phyloP scores from a whole-genome alignment of 2,329 filamentous ascomycete genomes.

The Knufia petricola region DNA sequence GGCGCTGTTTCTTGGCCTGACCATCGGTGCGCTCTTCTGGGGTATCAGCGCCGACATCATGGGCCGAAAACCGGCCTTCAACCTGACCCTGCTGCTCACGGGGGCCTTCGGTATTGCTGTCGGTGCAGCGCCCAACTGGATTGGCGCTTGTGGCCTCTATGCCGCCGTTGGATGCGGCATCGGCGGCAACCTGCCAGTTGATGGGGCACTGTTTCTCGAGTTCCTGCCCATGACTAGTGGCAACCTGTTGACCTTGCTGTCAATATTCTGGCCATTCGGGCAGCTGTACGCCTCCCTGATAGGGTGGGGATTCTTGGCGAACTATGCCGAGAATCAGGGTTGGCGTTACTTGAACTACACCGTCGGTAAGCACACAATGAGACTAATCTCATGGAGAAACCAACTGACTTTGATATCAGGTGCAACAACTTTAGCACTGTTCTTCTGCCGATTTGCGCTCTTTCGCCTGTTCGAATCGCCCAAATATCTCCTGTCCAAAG shows the following conservation, averaged over 20 bases:
- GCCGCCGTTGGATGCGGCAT: slow-evolving; percentile 11
- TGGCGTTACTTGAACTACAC: slow-evolving; percentile 62
- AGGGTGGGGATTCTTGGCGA: slow-evolving; percentile 58
- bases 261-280: slow-evolving; percentile 80
- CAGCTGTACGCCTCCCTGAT: slow-evolving; percentile 59
- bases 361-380: slow-evolving; percentile 26
- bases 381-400: neutral
- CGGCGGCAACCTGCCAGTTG: slow-evolving; percentile 22
- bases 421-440: slow-evolving; percentile 48
- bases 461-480: slow-evolving; percentile 67
- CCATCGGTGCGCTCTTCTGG: slow-evolving; percentile 55
- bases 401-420: neutral
- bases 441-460: slow-evolving; percentile 53
- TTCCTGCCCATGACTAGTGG: slow-evolving; percentile 66
- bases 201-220: slow-evolving; percentile 68
- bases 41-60: slow-evolving; percentile 54
- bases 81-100: slow-evolving; percentile 54
- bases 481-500: slow-evolving; percentile 67
- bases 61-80: slow-evolving; percentile 59
- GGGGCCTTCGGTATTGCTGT: slow-evolving; percentile 53
- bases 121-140: slow-evolving; percentile 53
- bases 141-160: slow-evolving; percentile 14
- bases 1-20: slow-evolving; percentile 62
- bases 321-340: slow-evolving; percentile 54
- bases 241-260: slow-evolving; percentile 66